A percentile compares a stretch with the other conserved stretches of the same genome.
Evolutionary conservation across 139 green algal genomes (phyloP).

Genomic region (Chlamydomonas sphaeroides): DNA sequence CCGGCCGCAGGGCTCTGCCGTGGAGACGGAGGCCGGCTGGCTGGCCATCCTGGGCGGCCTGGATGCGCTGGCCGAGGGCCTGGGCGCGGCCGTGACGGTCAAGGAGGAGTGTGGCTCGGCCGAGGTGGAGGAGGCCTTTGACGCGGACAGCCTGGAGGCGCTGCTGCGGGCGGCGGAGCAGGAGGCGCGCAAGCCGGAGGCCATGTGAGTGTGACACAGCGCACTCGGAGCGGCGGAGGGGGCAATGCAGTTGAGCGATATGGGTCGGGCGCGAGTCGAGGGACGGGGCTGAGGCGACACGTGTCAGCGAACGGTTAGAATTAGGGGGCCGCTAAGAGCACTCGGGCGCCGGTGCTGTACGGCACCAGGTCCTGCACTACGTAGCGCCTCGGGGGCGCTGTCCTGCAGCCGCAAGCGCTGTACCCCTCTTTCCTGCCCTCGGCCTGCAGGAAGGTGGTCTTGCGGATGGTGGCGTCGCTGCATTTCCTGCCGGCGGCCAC

Average conservation of each 20-base stretch:
- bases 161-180: slow-evolving; percentile 20
- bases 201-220: slow-evolving; percentile 15
- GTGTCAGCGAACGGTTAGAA: no score
- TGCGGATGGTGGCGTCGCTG: slow-evolving; percentile 50
- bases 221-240: no score
- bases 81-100: slow-evolving; percentile 55
- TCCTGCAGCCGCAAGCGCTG: no score
- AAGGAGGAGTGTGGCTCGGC: slow-evolving; percentile 10
- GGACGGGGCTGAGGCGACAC: not conserved
- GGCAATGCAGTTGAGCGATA: no score
- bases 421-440: no score
- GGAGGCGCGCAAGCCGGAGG: not conserved
- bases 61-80: slow-evolving; percentile 52
- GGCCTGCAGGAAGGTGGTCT: slow-evolving; percentile 34
- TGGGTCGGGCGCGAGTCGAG: not conserved
- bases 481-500: slow-evolving; percentile 47
- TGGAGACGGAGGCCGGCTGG: slow-evolving; percentile 68
- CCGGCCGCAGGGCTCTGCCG: no score
- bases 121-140: slow-evolving; percentile 28
- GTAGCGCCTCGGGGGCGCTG: no score
- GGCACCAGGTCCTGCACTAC: no score
- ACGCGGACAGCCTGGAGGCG: slow-evolving; percentile 25
- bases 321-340: no score
- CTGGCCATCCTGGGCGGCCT: slow-evolving; percentile 62
- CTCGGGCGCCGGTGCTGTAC: no score